Conservation (phyloP, 225 moss, liverwort and hornwort genomes). For the Takakia lepidozioides region DNA sequence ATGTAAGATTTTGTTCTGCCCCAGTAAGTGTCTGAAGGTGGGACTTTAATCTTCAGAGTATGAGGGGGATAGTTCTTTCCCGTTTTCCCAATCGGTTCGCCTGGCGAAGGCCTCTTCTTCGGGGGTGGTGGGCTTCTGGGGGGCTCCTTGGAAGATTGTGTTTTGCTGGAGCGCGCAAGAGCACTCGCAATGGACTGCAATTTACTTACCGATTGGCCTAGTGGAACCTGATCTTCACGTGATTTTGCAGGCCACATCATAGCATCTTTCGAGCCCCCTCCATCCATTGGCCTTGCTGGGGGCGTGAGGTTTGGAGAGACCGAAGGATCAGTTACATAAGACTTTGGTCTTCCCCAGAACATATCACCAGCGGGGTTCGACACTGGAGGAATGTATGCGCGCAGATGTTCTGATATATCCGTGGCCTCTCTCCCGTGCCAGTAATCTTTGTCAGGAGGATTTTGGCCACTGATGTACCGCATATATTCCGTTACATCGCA, state of each 20-base stretch:
- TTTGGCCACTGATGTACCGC: constrained; percentile 30
- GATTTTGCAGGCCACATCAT: constrained; percentile 5
- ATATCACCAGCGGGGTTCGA: background rate
- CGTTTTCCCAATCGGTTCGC: constrained; percentile 1
- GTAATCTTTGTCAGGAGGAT: constrained; percentile 20
- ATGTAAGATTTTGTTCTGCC: constrained; percentile 8
- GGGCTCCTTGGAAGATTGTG: background rate
- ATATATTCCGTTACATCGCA: constrained; percentile 48
- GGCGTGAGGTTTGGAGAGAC: constrained; percentile 6
- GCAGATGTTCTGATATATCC: constrained; percentile 5
- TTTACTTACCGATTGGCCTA: constrained; percentile 4
- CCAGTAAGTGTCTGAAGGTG: constrained; percentile 1
- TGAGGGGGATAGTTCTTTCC: background rate
- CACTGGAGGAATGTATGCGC: background rate
- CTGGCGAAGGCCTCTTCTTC: background rate
- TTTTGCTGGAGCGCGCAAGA: background rate
- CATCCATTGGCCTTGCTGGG: constrained; percentile 3
- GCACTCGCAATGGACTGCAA: background rate
- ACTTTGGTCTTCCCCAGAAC: constrained; percentile 5
- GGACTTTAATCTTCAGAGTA: constrained; percentile 3
- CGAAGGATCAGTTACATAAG: constrained; percentile 4
- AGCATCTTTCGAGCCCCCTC: background rate
- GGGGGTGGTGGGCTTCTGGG: background rate
- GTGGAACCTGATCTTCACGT: constrained; percentile 5
- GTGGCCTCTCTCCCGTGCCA: constrained; percentile 4